Evolutionary conservation across 805 yeast species (phyloP).

Genomic region (Candida quercuum): DNA sequence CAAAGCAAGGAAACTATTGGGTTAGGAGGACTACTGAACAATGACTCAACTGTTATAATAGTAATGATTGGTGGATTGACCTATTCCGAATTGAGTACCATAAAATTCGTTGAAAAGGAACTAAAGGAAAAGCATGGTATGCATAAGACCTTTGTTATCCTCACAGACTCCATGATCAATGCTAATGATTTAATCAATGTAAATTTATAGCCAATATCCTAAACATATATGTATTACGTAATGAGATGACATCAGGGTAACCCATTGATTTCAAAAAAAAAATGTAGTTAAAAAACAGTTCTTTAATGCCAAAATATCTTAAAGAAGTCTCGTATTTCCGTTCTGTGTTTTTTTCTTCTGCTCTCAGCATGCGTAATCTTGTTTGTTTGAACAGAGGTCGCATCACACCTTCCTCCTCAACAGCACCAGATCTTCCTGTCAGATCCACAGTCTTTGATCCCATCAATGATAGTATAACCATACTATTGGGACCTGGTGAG

Average conservation of each 20-base stretch:
- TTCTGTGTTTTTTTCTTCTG: too few relatives aligned
- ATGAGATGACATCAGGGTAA: conserved; percentile 6
- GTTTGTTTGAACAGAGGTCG: conserved; percentile 49
- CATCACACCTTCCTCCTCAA: conserved; percentile 44
- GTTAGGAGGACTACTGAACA: conserved; percentile 16
- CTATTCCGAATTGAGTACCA: conserved; percentile 72
- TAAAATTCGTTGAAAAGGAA: conserved; percentile 53
- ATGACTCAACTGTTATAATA: conserved; percentile 33
- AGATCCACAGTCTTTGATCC: conserved; percentile 61
- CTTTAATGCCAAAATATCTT: too few relatives aligned
- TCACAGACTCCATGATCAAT: conserved; percentile 43
- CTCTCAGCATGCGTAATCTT: conserved; percentile 39
- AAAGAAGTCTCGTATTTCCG: too few relatives aligned
- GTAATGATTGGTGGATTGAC: conserved; percentile 83
- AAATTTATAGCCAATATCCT: background rate
- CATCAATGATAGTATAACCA: conserved; percentile 66
- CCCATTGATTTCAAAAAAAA: conserved; percentile 4
- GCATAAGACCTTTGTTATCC: conserved; percentile 35
- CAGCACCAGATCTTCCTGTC: conserved; percentile 62
- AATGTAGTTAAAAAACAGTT: conserved; percentile 1
- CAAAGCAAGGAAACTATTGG: conserved; percentile 8
- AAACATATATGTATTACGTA: background rate
- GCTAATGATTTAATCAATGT: conserved; percentile 31
- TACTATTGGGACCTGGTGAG: conserved; percentile 52
- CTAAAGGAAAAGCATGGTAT: conserved; percentile 27